Conservation (phyloP, 2,329 filamentous ascomycete genomes). For the Domatiomyces catenatus region DNA sequence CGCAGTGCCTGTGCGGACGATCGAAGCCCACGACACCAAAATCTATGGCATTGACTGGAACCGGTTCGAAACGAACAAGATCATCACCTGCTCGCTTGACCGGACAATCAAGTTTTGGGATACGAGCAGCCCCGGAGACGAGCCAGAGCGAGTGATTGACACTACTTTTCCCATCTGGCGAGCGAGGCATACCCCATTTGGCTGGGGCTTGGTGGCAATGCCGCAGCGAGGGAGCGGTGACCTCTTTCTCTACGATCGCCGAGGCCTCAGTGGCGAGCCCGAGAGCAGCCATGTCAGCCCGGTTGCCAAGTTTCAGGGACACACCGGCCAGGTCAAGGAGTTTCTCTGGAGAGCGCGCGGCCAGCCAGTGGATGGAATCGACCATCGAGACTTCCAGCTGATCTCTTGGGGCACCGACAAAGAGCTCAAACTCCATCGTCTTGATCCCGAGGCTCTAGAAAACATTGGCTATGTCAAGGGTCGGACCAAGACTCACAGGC, state of each 20-base stretch:
- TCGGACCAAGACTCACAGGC: constrained; percentile 44
- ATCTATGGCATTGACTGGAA: constrained; percentile 97
- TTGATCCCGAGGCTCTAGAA: constrained; percentile 48
- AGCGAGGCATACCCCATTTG: constrained; percentile 81
- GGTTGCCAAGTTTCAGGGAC: constrained; percentile 38
- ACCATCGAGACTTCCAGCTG: constrained; percentile 79
- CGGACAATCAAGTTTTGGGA: constrained; percentile 93
- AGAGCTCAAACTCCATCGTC: constrained; percentile 61
- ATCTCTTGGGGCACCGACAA: constrained; percentile 87
- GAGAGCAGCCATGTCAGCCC: constrained; percentile 25
- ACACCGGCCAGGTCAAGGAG: constrained; percentile 60
- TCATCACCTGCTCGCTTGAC: constrained; percentile 81
- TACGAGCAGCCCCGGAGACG: constrained; percentile 47
- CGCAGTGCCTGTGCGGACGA: constrained; percentile 62
- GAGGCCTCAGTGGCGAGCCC: constrained; percentile 18
- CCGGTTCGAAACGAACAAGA: constrained; percentile 51
- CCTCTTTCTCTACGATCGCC: constrained; percentile 66
- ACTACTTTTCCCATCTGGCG: constrained; percentile 83
- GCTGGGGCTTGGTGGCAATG: constrained; percentile 74
- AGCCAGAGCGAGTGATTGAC: constrained; percentile 59
- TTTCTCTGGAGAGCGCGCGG: constrained; percentile 80
- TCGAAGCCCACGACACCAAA: constrained; percentile 77
- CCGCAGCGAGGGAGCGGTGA: constrained; percentile 76
- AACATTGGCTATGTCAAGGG: constrained; percentile 62
- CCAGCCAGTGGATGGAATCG: constrained; percentile 49